Percentiles rank a stretch among this genome's conserved stretches.
Evolutionary conservation across 164 flowering plant species (phyloP).

Genomic region (Chimonanthus praecox): DNA sequence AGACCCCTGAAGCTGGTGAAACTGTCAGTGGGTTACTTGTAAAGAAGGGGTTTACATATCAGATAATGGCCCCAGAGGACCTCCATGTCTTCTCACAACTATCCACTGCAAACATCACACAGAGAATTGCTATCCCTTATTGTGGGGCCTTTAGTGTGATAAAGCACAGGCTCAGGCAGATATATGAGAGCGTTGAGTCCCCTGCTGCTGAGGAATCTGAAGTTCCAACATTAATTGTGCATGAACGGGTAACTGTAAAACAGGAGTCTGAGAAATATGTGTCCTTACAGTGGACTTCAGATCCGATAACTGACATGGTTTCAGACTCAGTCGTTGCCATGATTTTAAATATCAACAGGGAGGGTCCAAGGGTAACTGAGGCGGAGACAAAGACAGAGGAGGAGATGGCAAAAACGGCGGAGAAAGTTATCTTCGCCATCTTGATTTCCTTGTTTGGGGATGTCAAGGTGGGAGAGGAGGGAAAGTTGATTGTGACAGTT

Average conservation of each 20-base stretch:
- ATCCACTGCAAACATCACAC: slow-evolving; percentile 67
- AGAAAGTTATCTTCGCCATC: slow-evolving; percentile 66
- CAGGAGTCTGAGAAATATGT: slow-evolving; percentile 81
- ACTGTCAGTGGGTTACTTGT: slow-evolving; percentile 84
- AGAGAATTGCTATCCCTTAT: slow-evolving; percentile 81
- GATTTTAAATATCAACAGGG: slow-evolving; percentile 66
- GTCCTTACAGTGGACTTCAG: slow-evolving; percentile 83
- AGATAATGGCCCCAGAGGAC: slow-evolving; percentile 94
- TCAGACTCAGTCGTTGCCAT: slow-evolving; percentile 85
- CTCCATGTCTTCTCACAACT: slow-evolving; percentile 87
- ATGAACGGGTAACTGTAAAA: slow-evolving; percentile 74
- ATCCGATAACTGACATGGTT: slow-evolving; percentile 96
- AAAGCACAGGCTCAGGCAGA: slow-evolving; percentile 69
- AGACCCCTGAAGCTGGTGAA: slow-evolving; percentile 73
- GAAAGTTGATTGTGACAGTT: slow-evolving; percentile 65
- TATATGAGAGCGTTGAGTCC: slow-evolving; percentile 80
- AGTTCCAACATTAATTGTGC: slow-evolving; percentile 58
- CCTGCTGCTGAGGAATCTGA: slow-evolving; percentile 48
- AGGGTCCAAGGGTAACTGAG: slow-evolving; percentile 63
- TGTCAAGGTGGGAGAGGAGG: slow-evolving; percentile 72
- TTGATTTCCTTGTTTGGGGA: slow-evolving; percentile 88
- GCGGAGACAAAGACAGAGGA: slow-evolving; percentile 58
- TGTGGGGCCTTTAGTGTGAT: slow-evolving; percentile 80
- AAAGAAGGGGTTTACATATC: slow-evolving; percentile 90
- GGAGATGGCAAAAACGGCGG: slow-evolving; percentile 62